phyloP scores from a whole-genome alignment of 2,329 filamentous ascomycete genomes.

The Clarireedia paspali region DNA sequence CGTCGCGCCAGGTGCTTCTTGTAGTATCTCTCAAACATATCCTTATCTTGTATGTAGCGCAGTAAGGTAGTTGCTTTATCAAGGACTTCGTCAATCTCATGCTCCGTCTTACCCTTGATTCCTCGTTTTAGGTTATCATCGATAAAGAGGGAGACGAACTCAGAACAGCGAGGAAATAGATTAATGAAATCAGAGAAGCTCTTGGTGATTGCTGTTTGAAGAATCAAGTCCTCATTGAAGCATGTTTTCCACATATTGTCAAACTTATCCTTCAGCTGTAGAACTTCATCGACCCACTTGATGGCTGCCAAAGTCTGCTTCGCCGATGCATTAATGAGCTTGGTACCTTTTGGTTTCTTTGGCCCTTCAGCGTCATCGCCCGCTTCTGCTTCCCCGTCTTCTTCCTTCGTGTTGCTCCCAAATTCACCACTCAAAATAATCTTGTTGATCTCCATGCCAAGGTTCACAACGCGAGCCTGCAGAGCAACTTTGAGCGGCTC shows the following conservation, averaged over 20 bases:
- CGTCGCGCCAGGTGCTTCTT: slow-evolving; percentile 91
- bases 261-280: slow-evolving; percentile 81
- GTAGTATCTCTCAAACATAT: slow-evolving; percentile 95
- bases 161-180: slow-evolving; percentile 72
- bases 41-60: slow-evolving; percentile 83
- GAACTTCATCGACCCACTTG: slow-evolving; percentile 90
- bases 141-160: slow-evolving; percentile 93
- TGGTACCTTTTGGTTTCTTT: slow-evolving; percentile 26
- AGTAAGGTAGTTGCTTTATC: slow-evolving; percentile 87
- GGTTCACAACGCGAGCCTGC: slow-evolving; percentile 66
- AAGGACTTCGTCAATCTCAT: slow-evolving; percentile 73
- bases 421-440: slow-evolving; percentile 49
- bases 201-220: slow-evolving; percentile 76
- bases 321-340: slow-evolving; percentile 50
- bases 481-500: slow-evolving; percentile 61
- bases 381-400: slow-evolving; percentile 38
- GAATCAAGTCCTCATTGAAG: slow-evolving; percentile 65
- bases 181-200: slow-evolving; percentile 95
- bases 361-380: slow-evolving; percentile 39
- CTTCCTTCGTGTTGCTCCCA: slow-evolving; percentile 29
- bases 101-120: slow-evolving; percentile 85
- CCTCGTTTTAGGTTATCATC: slow-evolving; percentile 94
- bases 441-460: slow-evolving; percentile 79
- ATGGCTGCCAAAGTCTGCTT: slow-evolving; percentile 82
- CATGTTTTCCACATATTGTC: slow-evolving; percentile 68